Percentiles rank a stretch among this genome's conserved stretches.
Evolutionary conservation across 1,139 yeast genomes (phyloP).

Genomic region (Blastobotrys arbuscula): DNA sequence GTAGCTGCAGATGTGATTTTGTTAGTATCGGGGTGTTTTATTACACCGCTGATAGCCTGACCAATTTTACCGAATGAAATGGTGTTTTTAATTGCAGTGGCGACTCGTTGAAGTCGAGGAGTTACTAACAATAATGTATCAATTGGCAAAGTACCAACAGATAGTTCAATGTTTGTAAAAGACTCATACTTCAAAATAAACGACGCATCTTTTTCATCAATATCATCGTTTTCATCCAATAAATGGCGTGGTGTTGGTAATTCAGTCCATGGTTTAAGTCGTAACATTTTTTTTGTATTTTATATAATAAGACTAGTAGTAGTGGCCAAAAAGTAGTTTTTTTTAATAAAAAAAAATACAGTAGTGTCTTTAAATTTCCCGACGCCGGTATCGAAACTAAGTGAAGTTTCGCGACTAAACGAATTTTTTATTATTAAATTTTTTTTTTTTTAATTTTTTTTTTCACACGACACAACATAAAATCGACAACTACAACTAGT

Average conservation of each 20-base stretch:
- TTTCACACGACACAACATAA: not conserved
- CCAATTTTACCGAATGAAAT: not conserved
- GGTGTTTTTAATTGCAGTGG: slow-evolving; percentile 11
- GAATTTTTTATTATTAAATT: too few species aligned
- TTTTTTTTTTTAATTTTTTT: too few species aligned
- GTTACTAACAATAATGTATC: slow-evolving; percentile 20
- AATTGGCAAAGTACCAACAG: not conserved
- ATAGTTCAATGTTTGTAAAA: slow-evolving; percentile 17
- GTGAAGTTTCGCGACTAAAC: too few species aligned
- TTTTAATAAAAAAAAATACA: not conserved
- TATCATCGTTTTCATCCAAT: slow-evolving; percentile 42
- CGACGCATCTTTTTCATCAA: slow-evolving; percentile 30
- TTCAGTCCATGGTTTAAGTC: slow-evolving; percentile 56
- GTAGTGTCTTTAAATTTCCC: not conserved
- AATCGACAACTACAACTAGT: slow-evolving; percentile 4
- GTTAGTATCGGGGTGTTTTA: slow-evolving; percentile 14
- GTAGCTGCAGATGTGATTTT: not conserved
- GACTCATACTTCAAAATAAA: slow-evolving; percentile 17
- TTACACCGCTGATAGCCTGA: not conserved
- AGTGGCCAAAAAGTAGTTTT: too few species aligned
- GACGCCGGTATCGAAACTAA: too few species aligned
- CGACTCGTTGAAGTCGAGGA: slow-evolving; percentile 18
- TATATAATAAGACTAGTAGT: too few species aligned
- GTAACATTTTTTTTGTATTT: slow-evolving; percentile 3
- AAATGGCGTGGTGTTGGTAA: slow-evolving; percentile 50